Percentiles rank a stretch among this genome's conserved stretches.
Evolutionary conservation across 768 basidiomycete genomes (phyloP).

Genomic region (Crassisporium funariophilum): DNA sequence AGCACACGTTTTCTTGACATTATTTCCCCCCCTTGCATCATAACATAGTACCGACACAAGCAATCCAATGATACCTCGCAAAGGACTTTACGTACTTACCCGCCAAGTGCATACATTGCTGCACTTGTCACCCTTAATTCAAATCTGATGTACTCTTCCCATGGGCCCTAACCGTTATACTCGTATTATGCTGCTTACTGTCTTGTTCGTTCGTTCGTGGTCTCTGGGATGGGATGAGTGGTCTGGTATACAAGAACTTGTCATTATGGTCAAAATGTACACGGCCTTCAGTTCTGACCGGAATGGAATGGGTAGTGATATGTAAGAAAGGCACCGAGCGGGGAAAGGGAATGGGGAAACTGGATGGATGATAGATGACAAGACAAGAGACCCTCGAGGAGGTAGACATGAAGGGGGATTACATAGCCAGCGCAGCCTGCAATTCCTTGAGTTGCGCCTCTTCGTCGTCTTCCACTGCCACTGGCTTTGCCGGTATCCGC

Average conservation of each 20-base stretch:
- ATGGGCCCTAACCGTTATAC: slow-evolving; percentile 20
- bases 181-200: neutral
- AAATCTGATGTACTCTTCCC: slow-evolving; percentile 27
- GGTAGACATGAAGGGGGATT: slow-evolving; percentile 18
- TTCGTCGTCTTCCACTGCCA: slow-evolving; percentile 86
- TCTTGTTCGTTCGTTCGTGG: neutral
- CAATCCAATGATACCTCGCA: slow-evolving; percentile 15
- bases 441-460: slow-evolving; percentile 86
- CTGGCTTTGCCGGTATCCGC: slow-evolving; percentile 34
- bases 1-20: too few species aligned
- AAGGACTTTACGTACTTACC: slow-evolving; percentile 7
- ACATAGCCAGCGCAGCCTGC: slow-evolving; percentile 89
- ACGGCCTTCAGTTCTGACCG: too few species aligned
- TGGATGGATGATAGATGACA: too few species aligned
- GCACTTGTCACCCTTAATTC: slow-evolving; percentile 2
- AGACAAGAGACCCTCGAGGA: slow-evolving; percentile 6
- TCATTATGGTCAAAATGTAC: too few species aligned
- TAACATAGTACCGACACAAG: slow-evolving; percentile 6
- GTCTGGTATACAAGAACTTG: too few species aligned
- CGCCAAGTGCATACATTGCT: neutral
- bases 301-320: slow-evolving; percentile 15
- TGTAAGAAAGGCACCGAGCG: too few species aligned
- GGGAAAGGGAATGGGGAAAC: too few species aligned
- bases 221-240: neutral
- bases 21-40: too few species aligned